Evolutionary conservation across 2,329 filamentous ascomycete genomes (phyloP).

Genomic region (Colletotrichum phormii): DNA sequence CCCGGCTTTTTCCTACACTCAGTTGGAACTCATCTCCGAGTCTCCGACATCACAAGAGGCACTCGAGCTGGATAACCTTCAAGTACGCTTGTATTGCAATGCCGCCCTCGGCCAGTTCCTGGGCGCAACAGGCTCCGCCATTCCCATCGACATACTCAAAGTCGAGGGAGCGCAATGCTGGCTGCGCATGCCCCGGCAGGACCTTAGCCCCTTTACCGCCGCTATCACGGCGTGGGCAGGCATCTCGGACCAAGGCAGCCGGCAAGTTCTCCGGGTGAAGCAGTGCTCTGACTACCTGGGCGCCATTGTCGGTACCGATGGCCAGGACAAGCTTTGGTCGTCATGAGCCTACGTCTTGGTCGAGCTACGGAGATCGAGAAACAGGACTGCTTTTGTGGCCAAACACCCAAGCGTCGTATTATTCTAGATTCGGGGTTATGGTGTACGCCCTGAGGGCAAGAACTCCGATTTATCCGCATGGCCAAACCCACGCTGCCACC

Average conservation of each 20-base stretch:
- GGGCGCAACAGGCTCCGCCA: slow-evolving; percentile 74
- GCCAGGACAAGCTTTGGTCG: slow-evolving; percentile 61
- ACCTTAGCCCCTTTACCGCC: slow-evolving; percentile 70
- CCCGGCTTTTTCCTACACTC: slow-evolving; percentile 67
- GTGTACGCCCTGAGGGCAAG: slow-evolving; percentile 24
- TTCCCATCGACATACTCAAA: slow-evolving; percentile 78
- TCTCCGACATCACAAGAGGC: slow-evolving; percentile 4
- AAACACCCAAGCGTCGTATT: slow-evolving; percentile 32
- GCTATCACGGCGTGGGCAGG: slow-evolving; percentile 75
- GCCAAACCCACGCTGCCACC: slow-evolving; percentile 33
- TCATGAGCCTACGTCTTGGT: slow-evolving; percentile 44
- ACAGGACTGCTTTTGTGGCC: background rate
- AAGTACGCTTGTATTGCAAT: slow-evolving; percentile 71
- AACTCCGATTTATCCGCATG: slow-evolving; percentile 38
- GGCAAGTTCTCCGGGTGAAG: slow-evolving; percentile 64
- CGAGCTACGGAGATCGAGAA: background rate
- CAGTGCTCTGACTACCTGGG: slow-evolving; percentile 75
- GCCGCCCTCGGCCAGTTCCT: slow-evolving; percentile 76
- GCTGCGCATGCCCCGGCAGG: slow-evolving; percentile 72
- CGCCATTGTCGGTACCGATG: slow-evolving; percentile 63
- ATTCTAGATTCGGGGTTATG: slow-evolving; percentile 35
- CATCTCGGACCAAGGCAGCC: slow-evolving; percentile 52
- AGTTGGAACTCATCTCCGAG: slow-evolving; percentile 60
- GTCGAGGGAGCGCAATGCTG: slow-evolving; percentile 67
- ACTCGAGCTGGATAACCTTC: slow-evolving; percentile 67